phyloP scores from a whole-genome alignment of 345 rosid genomes.

The Combretum micranthum region DNA sequence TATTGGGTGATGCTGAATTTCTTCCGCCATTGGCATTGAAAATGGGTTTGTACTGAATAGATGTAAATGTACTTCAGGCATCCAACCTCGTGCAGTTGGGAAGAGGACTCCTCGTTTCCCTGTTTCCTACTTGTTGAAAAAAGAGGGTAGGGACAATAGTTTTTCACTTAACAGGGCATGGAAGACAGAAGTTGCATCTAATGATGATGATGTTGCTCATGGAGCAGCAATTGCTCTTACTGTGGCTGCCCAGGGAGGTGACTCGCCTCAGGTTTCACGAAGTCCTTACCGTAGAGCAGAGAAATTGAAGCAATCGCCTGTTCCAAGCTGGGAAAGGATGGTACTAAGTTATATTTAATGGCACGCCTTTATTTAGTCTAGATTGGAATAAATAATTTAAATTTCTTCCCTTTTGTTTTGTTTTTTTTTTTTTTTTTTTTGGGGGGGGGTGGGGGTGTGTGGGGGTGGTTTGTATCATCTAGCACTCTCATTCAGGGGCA shows the following conservation, averaged over 20 bases:
- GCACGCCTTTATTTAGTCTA: conserved; percentile 2
- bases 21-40: background rate
- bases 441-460: background rate
- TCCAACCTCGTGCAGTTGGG: conserved; percentile 70
- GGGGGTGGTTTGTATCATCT: conserved; percentile 14
- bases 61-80: conserved; percentile 38
- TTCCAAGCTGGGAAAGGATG: conserved; percentile 58
- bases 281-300: conserved; percentile 34
- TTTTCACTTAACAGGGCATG: conserved; percentile 36
- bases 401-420: conserved; percentile 2
- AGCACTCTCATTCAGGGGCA: conserved; percentile 36
- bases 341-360: conserved; percentile 28
- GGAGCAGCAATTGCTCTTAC: conserved; percentile 67
- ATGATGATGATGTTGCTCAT: conserved; percentile 63
- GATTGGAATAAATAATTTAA: background rate
- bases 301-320: conserved; percentile 40
- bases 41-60: conserved; percentile 9
- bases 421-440: background rate
- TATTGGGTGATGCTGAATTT: background rate
- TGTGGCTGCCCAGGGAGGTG: conserved; percentile 57
- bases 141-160: conserved; percentile 39
- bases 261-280: conserved; percentile 55
- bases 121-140: conserved; percentile 43
- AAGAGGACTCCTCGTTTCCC: conserved; percentile 98
- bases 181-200: conserved; percentile 35